A percentile compares a stretch with the other conserved stretches of the same genome.
These are phyloP conservation scores for Dryas alaskensis DNA, from an alignment of 306 rosid genomes.

Conservation along the genomic window DNA sequence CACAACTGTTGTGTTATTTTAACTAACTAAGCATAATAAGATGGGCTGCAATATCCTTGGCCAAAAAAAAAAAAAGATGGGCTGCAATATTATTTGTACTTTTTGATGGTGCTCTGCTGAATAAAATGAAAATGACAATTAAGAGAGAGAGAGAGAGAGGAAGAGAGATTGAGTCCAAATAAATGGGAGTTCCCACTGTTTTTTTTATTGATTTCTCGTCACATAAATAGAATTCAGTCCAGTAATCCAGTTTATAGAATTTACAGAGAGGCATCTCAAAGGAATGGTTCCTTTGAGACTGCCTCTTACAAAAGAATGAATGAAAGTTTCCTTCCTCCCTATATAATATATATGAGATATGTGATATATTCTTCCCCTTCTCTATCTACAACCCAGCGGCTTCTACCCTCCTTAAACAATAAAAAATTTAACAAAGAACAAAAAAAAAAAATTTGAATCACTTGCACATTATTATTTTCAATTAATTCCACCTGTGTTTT, in stretches of 20 bases:
- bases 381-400: constrained; percentile 46
- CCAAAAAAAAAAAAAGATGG: too few species aligned
- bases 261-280: constrained; percentile 43
- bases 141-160: constrained; percentile 18
- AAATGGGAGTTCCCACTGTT: constrained; percentile 12
- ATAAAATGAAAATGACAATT: constrained; percentile 13
- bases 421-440: constrained; percentile 22
- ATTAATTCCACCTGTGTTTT: constrained; percentile 10
- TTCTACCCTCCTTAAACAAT: constrained; percentile 25
- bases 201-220: constrained; percentile 48
- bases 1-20: too few species aligned
- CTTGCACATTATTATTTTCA: constrained; percentile 21
- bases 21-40: too few species aligned
- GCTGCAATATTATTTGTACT: too few species aligned
- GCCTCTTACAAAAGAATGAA: constrained; percentile 68
- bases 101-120: too few species aligned
- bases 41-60: too few species aligned
- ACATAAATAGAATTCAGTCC: constrained; percentile 40
- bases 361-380: constrained; percentile 19
- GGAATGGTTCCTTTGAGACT: constrained; percentile 43
- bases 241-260: constrained; percentile 11
- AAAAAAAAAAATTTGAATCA: constrained; percentile 24
- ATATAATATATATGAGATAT: constrained; percentile 13
- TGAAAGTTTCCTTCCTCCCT: constrained; percentile 31
- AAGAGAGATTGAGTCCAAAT: neutral